Conservation (phyloP, 176 grass and related monocot genomes). For the Triticum urartu region DNA sequence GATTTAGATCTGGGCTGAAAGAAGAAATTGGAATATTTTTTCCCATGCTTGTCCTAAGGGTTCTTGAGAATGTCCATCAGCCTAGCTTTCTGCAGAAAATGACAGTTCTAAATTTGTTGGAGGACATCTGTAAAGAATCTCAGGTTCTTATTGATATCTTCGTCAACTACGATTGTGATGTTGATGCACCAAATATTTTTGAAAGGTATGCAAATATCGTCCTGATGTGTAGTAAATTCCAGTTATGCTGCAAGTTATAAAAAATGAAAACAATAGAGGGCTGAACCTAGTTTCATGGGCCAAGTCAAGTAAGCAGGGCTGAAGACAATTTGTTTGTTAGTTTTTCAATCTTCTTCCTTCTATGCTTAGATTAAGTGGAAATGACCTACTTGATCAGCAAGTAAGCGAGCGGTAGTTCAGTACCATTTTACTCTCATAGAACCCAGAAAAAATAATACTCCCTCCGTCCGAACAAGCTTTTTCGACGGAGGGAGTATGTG, state of each 20-base stretch:
- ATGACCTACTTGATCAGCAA: too few relatives aligned
- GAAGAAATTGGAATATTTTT: conserved; percentile 99
- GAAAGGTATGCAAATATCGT: conserved; percentile 65
- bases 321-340: too few relatives aligned
- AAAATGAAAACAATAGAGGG: not conserved
- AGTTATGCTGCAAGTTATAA: conserved; percentile 11
- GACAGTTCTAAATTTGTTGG: conserved; percentile 80
- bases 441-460: not conserved
- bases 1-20: conserved; percentile 91
- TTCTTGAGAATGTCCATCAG: conserved; percentile 93
- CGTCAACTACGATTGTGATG: conserved; percentile 98
- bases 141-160: conserved; percentile 93
- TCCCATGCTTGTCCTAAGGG: conserved; percentile 88
- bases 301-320: not conserved
- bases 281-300: not conserved
- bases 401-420: too few relatives aligned
- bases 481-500: not conserved
- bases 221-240: conserved; percentile 11
- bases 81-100: conserved; percentile 98
- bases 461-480: too few relatives aligned
- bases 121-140: conserved; percentile 86
- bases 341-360: too few relatives aligned
- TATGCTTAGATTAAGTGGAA: too few relatives aligned
- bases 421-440: not conserved
- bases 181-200: conserved; percentile 93